A percentile compares a stretch with the other conserved stretches of the same genome.
These are phyloP conservation scores for Alternaria postmessia DNA, from an alignment of 2,329 filamentous ascomycete genomes.

Conservation along the genomic window DNA sequence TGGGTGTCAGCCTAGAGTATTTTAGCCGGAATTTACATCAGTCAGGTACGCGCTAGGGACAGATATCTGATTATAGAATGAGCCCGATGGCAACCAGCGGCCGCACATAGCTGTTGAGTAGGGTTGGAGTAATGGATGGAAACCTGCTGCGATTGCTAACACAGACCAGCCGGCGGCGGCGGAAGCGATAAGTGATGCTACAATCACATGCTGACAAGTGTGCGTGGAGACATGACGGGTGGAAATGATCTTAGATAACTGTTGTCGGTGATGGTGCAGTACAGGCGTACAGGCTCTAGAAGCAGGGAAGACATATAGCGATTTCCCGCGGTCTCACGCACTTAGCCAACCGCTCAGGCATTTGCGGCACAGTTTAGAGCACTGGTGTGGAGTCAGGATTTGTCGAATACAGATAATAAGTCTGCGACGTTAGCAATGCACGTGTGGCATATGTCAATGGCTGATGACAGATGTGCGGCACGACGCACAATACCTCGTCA, in stretches of 20 bases:
- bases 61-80: neutral
- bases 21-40: neutral
- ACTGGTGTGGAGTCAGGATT: neutral
- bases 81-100: neutral
- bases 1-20: neutral
- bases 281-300: neutral
- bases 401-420: neutral
- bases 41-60: neutral
- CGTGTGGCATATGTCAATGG: constrained; percentile 2
- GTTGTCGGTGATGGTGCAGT: neutral
- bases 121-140: neutral
- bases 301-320: neutral
- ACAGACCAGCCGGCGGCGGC: neutral
- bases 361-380: neutral
- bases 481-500: constrained; percentile 3
- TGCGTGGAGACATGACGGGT: neutral
- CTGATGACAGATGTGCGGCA: constrained; percentile 14
- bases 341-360: neutral
- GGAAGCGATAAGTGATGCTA: neutral
- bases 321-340: neutral
- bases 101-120: neutral
- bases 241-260: neutral
- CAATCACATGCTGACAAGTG: neutral
- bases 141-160: neutral
- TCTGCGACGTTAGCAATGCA: neutral